Percentiles rank a stretch among this genome's conserved stretches.
Conservation (phyloP, 371 early-diverging fungal species). For the Mucor indicus region DNA sequence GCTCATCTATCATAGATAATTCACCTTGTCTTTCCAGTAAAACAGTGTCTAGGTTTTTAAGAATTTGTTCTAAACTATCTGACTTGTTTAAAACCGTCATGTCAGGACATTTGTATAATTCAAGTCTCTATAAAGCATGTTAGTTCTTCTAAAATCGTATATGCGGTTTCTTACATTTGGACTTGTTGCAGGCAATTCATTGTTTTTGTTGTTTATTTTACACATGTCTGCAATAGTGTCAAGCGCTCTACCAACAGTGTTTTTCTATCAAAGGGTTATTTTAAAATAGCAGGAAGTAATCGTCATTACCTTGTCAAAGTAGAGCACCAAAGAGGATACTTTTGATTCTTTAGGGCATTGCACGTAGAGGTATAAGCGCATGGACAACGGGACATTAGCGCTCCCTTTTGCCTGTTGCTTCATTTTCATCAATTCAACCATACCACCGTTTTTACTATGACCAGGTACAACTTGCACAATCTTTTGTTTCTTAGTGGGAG, state of each 20-base stretch:
- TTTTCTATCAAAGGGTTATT: conserved; percentile 7
- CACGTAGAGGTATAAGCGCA: conserved; percentile 28
- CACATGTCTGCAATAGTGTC: conserved; percentile 24
- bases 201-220: conserved; percentile 23
- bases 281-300: not conserved
- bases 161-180: conserved; percentile 18
- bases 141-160: not conserved
- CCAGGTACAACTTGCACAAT: conserved; percentile 2
- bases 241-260: conserved; percentile 16
- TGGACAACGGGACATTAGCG: conserved; percentile 17
- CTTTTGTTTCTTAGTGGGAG: not conserved
- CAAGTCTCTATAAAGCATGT: conserved; percentile 19
- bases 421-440: conserved; percentile 37
- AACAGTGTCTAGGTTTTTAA: conserved; percentile 22
- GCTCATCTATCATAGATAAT: not conserved
- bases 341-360: conserved; percentile 19
- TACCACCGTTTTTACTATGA: conserved; percentile 14
- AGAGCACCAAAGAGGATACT: conserved; percentile 7
- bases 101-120: conserved; percentile 19
- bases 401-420: conserved; percentile 34
- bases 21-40: conserved; percentile 18
- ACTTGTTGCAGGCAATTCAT: conserved; percentile 15
- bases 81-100: conserved; percentile 19
- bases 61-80: conserved; percentile 3
- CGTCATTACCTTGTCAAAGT: conserved; percentile 30